phyloP scores from a whole-genome alignment of 805 yeast species.

The Wickerhamiella azymoides region DNA sequence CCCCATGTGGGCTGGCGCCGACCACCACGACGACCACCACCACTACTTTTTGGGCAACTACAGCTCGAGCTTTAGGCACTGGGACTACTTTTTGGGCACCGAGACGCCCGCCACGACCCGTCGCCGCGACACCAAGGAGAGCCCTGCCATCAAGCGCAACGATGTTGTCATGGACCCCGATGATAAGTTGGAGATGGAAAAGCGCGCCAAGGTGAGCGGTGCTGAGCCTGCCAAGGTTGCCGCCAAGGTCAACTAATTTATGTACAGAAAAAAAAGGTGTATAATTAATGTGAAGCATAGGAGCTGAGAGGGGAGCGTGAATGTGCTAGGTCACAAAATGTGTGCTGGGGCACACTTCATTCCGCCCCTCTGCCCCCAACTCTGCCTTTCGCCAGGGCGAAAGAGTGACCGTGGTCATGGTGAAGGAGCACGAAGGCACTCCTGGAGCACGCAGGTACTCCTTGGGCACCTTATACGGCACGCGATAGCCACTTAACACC shows the following conservation, averaged over 20 bases:
- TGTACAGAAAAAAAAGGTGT: neutral
- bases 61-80: constrained; percentile 90
- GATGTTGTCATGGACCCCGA: constrained; percentile 20
- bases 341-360: too few species aligned
- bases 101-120: constrained; percentile 37
- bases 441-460: too few species aligned
- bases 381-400: too few species aligned
- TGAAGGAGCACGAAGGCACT: too few species aligned
- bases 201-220: constrained; percentile 7
- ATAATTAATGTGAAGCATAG: too few species aligned
- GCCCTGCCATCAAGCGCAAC: constrained; percentile 15
- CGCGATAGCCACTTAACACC: too few species aligned
- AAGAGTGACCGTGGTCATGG: too few species aligned
- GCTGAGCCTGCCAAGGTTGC: neutral
- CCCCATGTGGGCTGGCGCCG: constrained; percentile 98
- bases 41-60: constrained; percentile 92
- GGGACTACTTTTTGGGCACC: constrained; percentile 82
- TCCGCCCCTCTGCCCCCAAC: too few species aligned
- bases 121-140: constrained; percentile 30
- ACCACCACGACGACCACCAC: constrained; percentile 95
- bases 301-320: too few species aligned
- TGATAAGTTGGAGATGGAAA: constrained; percentile 14
- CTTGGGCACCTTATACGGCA: too few species aligned
- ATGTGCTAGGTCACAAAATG: too few species aligned
- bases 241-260: neutral